Base-by-base conservation (phyloP, 768 basidiomycete genomes). In the Phanerodontia chrysosporium region DNA sequence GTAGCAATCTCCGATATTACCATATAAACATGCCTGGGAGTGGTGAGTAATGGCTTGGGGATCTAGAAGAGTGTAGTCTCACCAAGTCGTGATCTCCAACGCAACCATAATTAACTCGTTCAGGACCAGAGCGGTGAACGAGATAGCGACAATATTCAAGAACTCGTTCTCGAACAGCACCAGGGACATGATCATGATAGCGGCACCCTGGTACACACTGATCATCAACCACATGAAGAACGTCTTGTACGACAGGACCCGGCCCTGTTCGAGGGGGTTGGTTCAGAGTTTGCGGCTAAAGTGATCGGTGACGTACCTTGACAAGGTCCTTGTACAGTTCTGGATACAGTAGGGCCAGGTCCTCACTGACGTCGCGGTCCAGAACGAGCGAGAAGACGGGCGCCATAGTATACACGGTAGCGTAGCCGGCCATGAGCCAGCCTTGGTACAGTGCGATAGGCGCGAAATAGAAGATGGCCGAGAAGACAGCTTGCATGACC, bases 71-170 rank as follows among this genome's bases (percentile, higher is more conserved):
- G 22, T 35, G 45, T 36, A 51, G 2, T 29, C 64, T 12, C 22
- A 92, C 96, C 96, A 99, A 62, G 92, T 98, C 2, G 95, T 98
- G 59, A 98, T 95, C 74, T 98, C 95, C 65, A 98, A 73, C 1
- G 95, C 95, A 48, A 98, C 97, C 97, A 98, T 99, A 74, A 98
- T 94, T 52, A 99, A 84, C 70, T 98, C 97, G 70, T 99, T 99
- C 28, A 98, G 77, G 63, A 99, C 85, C 58, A 98, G 79, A 0
- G 97, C 92, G 1, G 95, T 97, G 71, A 97, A 99, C 0, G 97
- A 98, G 64, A 98, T 99, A 21, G 96, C 89, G 29, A 99, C 97
- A 60, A 99, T 98, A 70, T 98, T 97, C 64, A 98, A 73, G 73
- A 98, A 98, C 68, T 99, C 95, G 54, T 83, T 95, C 74, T 99